A percentile compares a stretch with the other conserved stretches of the same genome.
Conservation (phyloP, 2,329 filamentous ascomycete species). For the Trichoderma atroviride region DNA sequence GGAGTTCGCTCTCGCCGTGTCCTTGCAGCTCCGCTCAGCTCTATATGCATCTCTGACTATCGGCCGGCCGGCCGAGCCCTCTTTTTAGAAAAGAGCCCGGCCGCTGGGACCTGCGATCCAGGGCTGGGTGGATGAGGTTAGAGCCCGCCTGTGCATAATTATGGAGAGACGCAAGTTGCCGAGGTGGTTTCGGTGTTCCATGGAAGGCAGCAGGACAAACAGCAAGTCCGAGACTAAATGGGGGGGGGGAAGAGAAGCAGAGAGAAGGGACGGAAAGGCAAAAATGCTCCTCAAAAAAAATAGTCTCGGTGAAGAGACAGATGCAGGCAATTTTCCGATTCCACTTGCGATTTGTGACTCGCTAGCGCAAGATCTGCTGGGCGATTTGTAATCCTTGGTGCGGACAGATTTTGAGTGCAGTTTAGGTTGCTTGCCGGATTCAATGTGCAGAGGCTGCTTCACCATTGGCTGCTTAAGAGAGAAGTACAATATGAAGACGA, state of each 20-base stretch:
- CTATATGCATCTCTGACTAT: neutral
- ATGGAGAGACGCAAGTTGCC: constrained; percentile 6
- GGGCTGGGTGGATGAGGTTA: neutral
- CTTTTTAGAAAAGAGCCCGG: constrained; percentile 20
- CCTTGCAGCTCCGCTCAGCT: constrained; percentile 8
- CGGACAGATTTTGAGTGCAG: neutral
- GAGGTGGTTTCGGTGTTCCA: constrained; percentile 14
- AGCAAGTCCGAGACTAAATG: neutral
- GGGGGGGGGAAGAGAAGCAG: neutral
- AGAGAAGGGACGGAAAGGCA: neutral
- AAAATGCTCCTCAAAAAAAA: neutral
- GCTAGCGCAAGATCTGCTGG: constrained; percentile 1
- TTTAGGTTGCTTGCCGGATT: neutral
- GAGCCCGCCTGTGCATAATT: constrained; percentile 17
- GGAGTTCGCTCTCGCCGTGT: constrained; percentile 19
- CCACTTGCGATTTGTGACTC: constrained; percentile 2
- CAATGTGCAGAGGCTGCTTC: neutral
- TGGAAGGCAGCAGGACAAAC: neutral
- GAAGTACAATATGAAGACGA: too few species aligned
- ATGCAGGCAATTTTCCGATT: constrained; percentile 8
- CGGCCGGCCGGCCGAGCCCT: constrained; percentile 19
- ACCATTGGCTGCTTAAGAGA: neutral
- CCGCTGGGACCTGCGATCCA: neutral
- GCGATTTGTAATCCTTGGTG: constrained; percentile 4
- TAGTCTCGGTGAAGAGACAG: constrained; percentile 21